Conservation (phyloP, 169 alveolate genomes). For the Plasmodium vinckei region DNA sequence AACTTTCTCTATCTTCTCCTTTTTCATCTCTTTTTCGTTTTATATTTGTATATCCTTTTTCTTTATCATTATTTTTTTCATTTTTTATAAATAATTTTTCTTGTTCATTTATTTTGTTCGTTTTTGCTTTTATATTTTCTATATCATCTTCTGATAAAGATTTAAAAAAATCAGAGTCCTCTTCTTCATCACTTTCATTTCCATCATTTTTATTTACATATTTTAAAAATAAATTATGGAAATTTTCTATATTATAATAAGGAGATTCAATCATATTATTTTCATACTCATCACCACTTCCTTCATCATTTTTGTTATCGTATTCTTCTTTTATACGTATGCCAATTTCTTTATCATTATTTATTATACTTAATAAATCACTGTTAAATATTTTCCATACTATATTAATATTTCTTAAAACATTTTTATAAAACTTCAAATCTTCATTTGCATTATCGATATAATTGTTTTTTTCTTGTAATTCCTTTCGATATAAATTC, state of each 20-base stretch:
- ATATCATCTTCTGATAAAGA: conserved; percentile 12
- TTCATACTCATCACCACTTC: not conserved
- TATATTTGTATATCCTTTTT: not conserved
- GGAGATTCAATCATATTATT: conserved; percentile 8
- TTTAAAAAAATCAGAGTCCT: conserved; percentile 10
- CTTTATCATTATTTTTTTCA: not conserved
- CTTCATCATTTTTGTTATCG: not conserved
- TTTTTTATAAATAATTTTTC: not conserved
- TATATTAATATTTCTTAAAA: conserved; percentile 28
- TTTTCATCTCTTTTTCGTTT: conserved; percentile 1
- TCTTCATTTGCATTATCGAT: conserved; percentile 17
- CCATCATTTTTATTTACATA: conserved; percentile 12
- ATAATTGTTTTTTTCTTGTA: conserved; percentile 53
- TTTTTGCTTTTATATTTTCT: not conserved
- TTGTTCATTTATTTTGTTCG: not conserved
- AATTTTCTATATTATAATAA: conserved; percentile 36
- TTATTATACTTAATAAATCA: conserved; percentile 28
- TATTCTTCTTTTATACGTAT: not conserved
- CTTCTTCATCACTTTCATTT: conserved; percentile 19
- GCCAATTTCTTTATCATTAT: not conserved
- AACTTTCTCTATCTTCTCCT: not conserved
- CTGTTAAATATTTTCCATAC: conserved; percentile 59
- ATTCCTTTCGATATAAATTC: conserved; percentile 51
- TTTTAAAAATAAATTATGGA: conserved; percentile 29
- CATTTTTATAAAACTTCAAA: conserved; percentile 28